Conservation (phyloP, 1,284 basidiomycete genomes). For the Sporisorium scitamineum region DNA sequence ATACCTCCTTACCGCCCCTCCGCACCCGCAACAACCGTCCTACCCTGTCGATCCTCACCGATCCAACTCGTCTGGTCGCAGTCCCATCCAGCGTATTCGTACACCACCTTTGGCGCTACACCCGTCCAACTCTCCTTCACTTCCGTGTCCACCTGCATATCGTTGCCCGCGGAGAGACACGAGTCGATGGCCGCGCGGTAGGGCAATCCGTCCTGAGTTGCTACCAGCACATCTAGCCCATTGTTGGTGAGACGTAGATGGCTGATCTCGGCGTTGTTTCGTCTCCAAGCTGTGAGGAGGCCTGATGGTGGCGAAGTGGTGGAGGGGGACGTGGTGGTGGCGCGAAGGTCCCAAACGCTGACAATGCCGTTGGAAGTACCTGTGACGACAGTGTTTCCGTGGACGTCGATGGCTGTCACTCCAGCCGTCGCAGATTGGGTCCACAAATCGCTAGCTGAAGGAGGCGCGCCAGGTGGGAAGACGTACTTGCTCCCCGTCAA, state of each 20-base stretch:
- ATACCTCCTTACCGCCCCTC: constrained; percentile 43
- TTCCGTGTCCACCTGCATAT: neutral
- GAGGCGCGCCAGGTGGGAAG: constrained; percentile 48
- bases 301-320: constrained; percentile 1
- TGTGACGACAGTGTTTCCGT: constrained; percentile 73
- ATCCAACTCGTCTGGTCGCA: constrained; percentile 47
- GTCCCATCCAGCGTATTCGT: constrained; percentile 61
- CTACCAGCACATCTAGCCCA: constrained; percentile 28
- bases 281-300: constrained; percentile 29
- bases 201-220: constrained; percentile 59
- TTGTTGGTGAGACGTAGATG: constrained; percentile 1
- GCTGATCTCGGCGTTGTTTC: constrained; percentile 38
- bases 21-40: constrained; percentile 47
- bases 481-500: constrained; percentile 71
- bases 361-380: constrained; percentile 77
- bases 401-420: constrained; percentile 32
- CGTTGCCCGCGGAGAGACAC: neutral
- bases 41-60: constrained; percentile 19
- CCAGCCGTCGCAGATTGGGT: constrained; percentile 72
- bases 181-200: constrained; percentile 29
- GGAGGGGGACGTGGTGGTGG: constrained; percentile 58
- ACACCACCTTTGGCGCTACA: constrained; percentile 15
- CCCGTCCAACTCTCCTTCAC: constrained; percentile 5
- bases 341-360: constrained; percentile 74
- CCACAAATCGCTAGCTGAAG: constrained; percentile 72